Percentiles rank a stretch among this genome's conserved stretches.
phyloP scores from a whole-genome alignment of 106 monocot species.

The Dioscorea zingiberensis region DNA sequence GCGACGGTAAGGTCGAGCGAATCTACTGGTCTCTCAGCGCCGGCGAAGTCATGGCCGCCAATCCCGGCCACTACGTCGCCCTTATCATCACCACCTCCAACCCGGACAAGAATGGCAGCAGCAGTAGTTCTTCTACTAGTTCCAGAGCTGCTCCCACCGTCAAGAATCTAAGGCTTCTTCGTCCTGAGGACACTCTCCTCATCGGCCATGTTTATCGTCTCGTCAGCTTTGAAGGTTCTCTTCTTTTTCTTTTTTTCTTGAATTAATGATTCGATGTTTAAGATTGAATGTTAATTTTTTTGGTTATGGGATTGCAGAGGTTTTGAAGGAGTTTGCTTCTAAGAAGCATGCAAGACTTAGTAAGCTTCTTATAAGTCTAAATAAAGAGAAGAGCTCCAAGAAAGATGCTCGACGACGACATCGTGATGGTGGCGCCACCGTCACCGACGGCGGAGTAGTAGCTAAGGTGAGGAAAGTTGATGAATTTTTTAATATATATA shows the following conservation, averaged over 20 bases:
- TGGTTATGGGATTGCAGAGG: not conserved
- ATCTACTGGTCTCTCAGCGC: slow-evolving; percentile 14
- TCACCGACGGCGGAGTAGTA: no score
- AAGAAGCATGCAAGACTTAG: slow-evolving; percentile 6
- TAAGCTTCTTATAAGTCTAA: not conserved
- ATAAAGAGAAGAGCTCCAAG: not conserved
- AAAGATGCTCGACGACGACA: not conserved
- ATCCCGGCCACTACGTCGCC: slow-evolving; percentile 15
- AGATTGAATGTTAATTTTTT: no score
- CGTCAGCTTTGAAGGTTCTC: slow-evolving; percentile 13
- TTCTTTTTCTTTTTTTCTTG: not conserved
- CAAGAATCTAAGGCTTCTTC: slow-evolving; percentile 8
- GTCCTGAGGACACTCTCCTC: slow-evolving; percentile 10
- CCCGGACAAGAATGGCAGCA: not conserved
- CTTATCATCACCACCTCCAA: not conserved
- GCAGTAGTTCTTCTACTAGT: not conserved
- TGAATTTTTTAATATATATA: no score
- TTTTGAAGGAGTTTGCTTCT: slow-evolving; percentile 10
- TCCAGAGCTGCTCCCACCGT: not conserved
- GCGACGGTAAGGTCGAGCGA: slow-evolving; percentile 2
- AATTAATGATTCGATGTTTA: no score
- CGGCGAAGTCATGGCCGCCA: slow-evolving; percentile 7
- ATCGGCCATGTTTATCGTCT: slow-evolving; percentile 18
- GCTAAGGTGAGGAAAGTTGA: no score
- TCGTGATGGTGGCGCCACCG: no score